Conservation (phyloP, 1,139 yeast genomes). For the Nakaseomyces delphensis region DNA sequence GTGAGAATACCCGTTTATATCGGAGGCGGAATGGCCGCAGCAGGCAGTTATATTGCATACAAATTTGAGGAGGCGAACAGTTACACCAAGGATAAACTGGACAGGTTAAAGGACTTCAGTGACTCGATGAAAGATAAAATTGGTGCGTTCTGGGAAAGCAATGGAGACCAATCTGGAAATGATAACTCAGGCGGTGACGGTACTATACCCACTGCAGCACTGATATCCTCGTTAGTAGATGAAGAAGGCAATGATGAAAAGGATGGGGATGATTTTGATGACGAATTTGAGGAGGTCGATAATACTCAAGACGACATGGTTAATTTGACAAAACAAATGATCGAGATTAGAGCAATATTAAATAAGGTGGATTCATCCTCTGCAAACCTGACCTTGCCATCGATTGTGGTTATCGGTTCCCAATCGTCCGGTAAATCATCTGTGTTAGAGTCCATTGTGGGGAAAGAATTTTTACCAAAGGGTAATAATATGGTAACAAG, state of each 20-base stretch:
- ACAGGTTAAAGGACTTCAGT: constrained; percentile 51
- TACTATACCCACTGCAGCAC: constrained; percentile 33
- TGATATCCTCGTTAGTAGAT: constrained; percentile 33
- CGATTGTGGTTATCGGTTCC: constrained; percentile 94
- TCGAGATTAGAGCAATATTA: constrained; percentile 78
- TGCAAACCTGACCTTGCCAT: constrained; percentile 74
- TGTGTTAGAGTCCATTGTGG: constrained; percentile 86
- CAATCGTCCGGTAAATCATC: constrained; percentile 97
- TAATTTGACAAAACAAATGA: constrained; percentile 87
- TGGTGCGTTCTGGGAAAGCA: constrained; percentile 22
- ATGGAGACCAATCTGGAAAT: constrained; percentile 22
- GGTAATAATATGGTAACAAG: constrained; percentile 95
- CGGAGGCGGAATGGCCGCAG: constrained; percentile 90
- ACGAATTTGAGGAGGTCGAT: constrained; percentile 38
- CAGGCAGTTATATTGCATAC: constrained; percentile 84
- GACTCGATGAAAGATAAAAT: constrained; percentile 27
- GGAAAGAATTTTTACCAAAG: constrained; percentile 88
- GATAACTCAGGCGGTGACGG: constrained; percentile 31
- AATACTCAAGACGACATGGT: constrained; percentile 69
- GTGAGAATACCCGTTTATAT: constrained; percentile 66
- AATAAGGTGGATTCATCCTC: constrained; percentile 64
- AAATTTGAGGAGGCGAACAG: constrained; percentile 80
- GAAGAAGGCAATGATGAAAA: constrained; percentile 27
- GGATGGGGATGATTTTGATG: constrained; percentile 33
- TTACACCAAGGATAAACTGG: constrained; percentile 59